These are phyloP conservation scores for Ustilago shanxiensis DNA, from an alignment of 1,284 basidiomycete genomes.

Conservation along the genomic window DNA sequence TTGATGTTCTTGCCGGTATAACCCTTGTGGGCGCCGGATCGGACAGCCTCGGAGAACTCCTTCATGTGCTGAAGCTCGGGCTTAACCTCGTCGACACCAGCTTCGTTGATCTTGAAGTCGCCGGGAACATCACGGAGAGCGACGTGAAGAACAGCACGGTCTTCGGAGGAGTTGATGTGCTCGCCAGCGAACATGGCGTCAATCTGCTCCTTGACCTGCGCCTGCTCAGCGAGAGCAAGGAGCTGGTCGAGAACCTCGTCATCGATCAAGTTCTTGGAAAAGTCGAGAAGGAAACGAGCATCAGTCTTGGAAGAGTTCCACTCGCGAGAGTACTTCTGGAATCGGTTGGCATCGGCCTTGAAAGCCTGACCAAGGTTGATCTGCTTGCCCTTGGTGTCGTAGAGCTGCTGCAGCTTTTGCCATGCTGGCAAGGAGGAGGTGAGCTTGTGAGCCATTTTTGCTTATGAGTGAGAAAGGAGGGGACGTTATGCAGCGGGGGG, in stretches of 20 bases:
- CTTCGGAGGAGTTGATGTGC: slow-evolving; percentile 98
- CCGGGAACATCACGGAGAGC: slow-evolving; percentile 87
- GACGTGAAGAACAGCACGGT: slow-evolving; percentile 93
- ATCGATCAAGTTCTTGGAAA: slow-evolving; percentile 95
- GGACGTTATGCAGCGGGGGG: background rate
- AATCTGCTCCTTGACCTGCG: slow-evolving; percentile 84
- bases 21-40: slow-evolving; percentile 91
- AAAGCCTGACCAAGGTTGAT: slow-evolving; percentile 93
- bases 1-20: slow-evolving; percentile 96
- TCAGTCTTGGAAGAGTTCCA: slow-evolving; percentile 78
- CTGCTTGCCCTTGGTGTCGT: slow-evolving; percentile 80
- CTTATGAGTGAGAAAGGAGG: too few species aligned
- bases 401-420: slow-evolving; percentile 89
- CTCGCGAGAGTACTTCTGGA: slow-evolving; percentile 84
- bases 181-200: slow-evolving; percentile 95
- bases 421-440: slow-evolving; percentile 75
- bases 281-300: slow-evolving; percentile 90
- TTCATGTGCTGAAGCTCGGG: slow-evolving; percentile 91
- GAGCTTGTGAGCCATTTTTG: slow-evolving; percentile 57
- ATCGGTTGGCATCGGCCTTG: slow-evolving; percentile 85
- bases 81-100: slow-evolving; percentile 84
- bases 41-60: slow-evolving; percentile 85
- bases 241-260: slow-evolving; percentile 80
- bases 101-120: slow-evolving; percentile 78
- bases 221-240: slow-evolving; percentile 85